Conservation (phyloP, 225 moss, liverwort and hornwort genomes). For the Lunularia cruciata region DNA sequence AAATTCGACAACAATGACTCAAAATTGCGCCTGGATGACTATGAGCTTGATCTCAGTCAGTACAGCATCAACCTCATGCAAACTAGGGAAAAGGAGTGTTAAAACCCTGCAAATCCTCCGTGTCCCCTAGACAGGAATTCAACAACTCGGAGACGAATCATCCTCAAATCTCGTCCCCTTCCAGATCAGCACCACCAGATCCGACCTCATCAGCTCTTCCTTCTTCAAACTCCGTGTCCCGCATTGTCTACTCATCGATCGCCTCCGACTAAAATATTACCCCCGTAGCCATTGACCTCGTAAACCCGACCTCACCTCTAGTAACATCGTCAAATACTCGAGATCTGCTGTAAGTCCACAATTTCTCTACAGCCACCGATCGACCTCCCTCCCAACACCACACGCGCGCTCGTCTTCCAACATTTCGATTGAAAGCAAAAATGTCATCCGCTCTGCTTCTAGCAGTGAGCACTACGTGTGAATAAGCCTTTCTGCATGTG, state of each 20-base stretch:
- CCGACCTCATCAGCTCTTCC: background rate
- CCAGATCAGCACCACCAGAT: constrained; percentile 5
- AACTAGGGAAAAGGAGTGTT: background rate
- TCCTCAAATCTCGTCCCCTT: background rate
- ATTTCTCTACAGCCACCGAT: background rate
- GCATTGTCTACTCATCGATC: background rate
- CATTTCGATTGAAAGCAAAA: too few relatives aligned
- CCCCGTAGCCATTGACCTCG: background rate
- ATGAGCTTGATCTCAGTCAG: background rate
- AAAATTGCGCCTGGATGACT: background rate
- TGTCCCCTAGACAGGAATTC: background rate
- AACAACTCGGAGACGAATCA: background rate
- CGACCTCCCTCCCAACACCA: background rate
- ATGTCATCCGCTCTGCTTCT: too few relatives aligned
- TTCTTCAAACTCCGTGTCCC: background rate
- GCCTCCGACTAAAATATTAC: background rate
- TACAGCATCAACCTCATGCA: background rate
- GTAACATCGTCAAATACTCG: background rate
- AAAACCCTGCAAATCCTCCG: background rate
- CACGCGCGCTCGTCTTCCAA: background rate
- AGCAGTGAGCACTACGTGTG: too few relatives aligned
- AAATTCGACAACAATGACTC: background rate
- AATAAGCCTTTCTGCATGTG: too few relatives aligned
- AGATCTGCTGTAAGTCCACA: too few relatives aligned
- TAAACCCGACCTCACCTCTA: background rate